Evolutionary conservation across 306 rosid genomes (phyloP).

Genomic region (Amphicarpaea edgeworthii): DNA sequence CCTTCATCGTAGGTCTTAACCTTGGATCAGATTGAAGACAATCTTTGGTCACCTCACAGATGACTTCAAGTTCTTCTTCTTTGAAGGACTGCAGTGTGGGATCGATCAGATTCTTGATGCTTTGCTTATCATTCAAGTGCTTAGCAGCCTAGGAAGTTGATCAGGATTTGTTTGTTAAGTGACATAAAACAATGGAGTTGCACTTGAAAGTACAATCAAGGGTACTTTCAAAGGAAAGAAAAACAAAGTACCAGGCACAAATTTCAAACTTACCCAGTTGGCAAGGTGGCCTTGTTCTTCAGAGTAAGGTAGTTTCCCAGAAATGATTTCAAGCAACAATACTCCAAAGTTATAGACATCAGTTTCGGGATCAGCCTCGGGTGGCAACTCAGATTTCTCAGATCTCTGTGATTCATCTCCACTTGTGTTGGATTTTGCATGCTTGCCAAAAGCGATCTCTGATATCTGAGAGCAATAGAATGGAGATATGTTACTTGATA

Average conservation of each 20-base stretch:
- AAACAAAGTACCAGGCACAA: not conserved
- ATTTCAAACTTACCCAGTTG: slow-evolving; percentile 69
- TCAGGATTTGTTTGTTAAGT: not conserved
- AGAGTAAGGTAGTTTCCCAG: slow-evolving; percentile 76
- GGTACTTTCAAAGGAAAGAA: not conserved
- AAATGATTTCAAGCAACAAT: slow-evolving; percentile 80
- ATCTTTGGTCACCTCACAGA: slow-evolving; percentile 81
- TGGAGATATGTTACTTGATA: slow-evolving; percentile 24
- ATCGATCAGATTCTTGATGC: slow-evolving; percentile 66
- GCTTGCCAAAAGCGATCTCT: slow-evolving; percentile 60
- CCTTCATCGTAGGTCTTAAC: slow-evolving; percentile 80
- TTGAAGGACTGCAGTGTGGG: slow-evolving; percentile 73
- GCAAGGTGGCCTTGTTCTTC: slow-evolving; percentile 73
- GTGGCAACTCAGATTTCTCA: slow-evolving; percentile 65
- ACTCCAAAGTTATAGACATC: slow-evolving; percentile 77
- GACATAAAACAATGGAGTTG: not conserved
- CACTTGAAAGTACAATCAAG: not conserved
- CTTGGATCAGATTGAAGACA: slow-evolving; percentile 72
- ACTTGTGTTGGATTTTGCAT: slow-evolving; percentile 13
- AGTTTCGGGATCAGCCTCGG: slow-evolving; percentile 71
- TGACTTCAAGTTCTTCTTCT: slow-evolving; percentile 70
- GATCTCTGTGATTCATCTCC: slow-evolving; percentile 58
- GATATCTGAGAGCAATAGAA: slow-evolving; percentile 62
- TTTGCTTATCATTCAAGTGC: slow-evolving; percentile 67
- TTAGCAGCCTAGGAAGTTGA: slow-evolving; percentile 67